These are phyloP conservation scores for Glebionis coronaria DNA, from an alignment of 129 eudicot genomes.

Conservation along the genomic window DNA sequence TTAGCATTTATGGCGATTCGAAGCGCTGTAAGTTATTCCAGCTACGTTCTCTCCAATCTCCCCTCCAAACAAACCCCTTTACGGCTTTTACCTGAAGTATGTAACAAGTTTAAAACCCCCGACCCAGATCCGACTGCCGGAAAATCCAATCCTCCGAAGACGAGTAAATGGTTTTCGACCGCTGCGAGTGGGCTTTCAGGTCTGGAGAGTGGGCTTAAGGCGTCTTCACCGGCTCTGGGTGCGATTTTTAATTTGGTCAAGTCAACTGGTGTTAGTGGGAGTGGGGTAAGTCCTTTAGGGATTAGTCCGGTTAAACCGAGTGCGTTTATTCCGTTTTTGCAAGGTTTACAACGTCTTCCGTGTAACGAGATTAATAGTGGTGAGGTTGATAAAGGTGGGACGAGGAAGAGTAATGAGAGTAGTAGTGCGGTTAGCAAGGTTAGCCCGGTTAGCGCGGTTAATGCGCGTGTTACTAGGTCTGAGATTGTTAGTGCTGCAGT, in stretches of 20 bases:
- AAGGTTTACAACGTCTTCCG: constrained; percentile 80
- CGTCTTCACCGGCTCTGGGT: constrained; percentile 32
- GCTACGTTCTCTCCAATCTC: constrained; percentile 56
- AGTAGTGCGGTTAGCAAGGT: background rate
- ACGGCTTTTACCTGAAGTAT: constrained; percentile 47
- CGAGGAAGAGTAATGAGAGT: background rate
- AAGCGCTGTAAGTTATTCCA: constrained; percentile 65
- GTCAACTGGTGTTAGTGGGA: constrained; percentile 37
- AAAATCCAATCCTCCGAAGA: background rate
- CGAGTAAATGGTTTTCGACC: constrained; percentile 15
- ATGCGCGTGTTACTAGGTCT: background rate
- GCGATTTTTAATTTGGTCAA: constrained; percentile 50
- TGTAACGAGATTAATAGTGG: constrained; percentile 50
- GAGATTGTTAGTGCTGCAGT: background rate
- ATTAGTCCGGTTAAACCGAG: constrained; percentile 60
- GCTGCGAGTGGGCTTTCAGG: constrained; percentile 44
- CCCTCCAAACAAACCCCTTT: constrained; percentile 34
- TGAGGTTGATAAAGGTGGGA: constrained; percentile 82
- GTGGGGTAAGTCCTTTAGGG: constrained; percentile 44
- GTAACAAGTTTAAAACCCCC: constrained; percentile 32
- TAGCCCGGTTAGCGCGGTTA: no score
- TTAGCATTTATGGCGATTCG: constrained; percentile 74
- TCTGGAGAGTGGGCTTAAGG: constrained; percentile 19
- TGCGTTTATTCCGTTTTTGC: constrained; percentile 48
- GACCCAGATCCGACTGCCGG: constrained; percentile 35